A percentile compares a stretch with the other conserved stretches of the same genome.
phyloP scores from a whole-genome alignment of 192 early-diverging fungal species.

The Umbelopsis isabellina region DNA sequence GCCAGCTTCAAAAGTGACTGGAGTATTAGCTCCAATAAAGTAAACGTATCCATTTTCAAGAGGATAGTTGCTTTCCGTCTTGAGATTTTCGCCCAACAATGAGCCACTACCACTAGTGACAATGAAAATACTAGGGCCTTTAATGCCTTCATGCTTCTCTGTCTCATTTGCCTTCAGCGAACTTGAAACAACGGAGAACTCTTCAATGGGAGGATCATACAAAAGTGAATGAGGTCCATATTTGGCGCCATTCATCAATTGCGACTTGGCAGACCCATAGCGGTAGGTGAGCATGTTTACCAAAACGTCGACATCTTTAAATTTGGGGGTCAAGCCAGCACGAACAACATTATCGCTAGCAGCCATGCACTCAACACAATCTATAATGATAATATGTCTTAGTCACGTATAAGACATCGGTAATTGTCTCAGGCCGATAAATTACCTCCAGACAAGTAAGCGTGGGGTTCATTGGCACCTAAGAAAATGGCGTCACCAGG shows the following conservation, averaged over 20 bases:
- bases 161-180: constrained; percentile 43
- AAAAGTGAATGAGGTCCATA: constrained; percentile 55
- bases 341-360: constrained; percentile 97
- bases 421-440: not conserved
- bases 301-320: constrained; percentile 91
- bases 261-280: constrained; percentile 75
- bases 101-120: constrained; percentile 77
- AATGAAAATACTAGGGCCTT: constrained; percentile 87
- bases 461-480: constrained; percentile 96
- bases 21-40: constrained; percentile 70
- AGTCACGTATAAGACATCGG: not conserved
- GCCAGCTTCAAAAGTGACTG: constrained; percentile 46
- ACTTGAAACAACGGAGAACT: constrained; percentile 86
- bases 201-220: constrained; percentile 97
- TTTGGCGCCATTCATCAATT: constrained; percentile 73
- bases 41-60: constrained; percentile 75
- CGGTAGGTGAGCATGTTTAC: constrained; percentile 92
- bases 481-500: constrained; percentile 94
- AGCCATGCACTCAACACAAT: constrained; percentile 99
- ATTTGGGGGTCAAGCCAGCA: constrained; percentile 96
- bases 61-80: constrained; percentile 31
- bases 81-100: constrained; percentile 38
- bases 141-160: constrained; percentile 61
- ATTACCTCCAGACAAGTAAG: constrained; percentile 88
- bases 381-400: constrained; percentile 41